Conservation (phyloP, 768 basidiomycete genomes). For the Dioszegia aurantiaca region DNA sequence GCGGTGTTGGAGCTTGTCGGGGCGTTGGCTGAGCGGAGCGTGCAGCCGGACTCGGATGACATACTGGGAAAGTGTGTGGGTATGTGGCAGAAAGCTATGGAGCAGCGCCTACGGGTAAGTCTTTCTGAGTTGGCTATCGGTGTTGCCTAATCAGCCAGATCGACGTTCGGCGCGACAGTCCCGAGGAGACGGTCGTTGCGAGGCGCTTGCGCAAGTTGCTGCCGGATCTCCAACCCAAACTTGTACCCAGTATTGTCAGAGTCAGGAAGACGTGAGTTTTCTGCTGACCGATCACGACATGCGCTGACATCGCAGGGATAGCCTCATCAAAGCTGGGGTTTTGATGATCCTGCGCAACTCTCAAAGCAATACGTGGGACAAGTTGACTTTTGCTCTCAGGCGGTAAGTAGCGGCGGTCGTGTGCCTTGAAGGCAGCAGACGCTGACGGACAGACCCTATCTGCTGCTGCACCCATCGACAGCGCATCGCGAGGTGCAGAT, state of each 20-base stretch:
- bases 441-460: conserved; percentile 66
- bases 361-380: conserved; percentile 73
- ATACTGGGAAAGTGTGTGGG: conserved; percentile 64
- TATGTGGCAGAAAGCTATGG: conserved; percentile 82
- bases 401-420: too few species aligned
- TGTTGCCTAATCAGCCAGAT: conserved; percentile 56
- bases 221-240: conserved; percentile 41
- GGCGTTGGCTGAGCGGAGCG: conserved; percentile 14
- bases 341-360: conserved; percentile 78
- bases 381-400: conserved; percentile 79
- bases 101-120: conserved; percentile 70
- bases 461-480: conserved; percentile 79
- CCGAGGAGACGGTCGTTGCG: conserved; percentile 59
- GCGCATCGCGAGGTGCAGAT: conserved; percentile 72
- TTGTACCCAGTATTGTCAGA: conserved; percentile 55
- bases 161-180: conserved; percentile 67
- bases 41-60: conserved; percentile 18
- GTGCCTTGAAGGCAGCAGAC: conserved; percentile 5
- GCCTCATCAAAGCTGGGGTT: conserved; percentile 77
- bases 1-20: conserved; percentile 60
- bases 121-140: background rate
- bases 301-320: conserved; percentile 60
- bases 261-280: conserved; percentile 66
- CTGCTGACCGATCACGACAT: background rate
- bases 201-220: conserved; percentile 24